Base-by-base conservation (phyloP, 2,329 filamentous ascomycete species). In the Aspergillus calidoustus region DNA sequence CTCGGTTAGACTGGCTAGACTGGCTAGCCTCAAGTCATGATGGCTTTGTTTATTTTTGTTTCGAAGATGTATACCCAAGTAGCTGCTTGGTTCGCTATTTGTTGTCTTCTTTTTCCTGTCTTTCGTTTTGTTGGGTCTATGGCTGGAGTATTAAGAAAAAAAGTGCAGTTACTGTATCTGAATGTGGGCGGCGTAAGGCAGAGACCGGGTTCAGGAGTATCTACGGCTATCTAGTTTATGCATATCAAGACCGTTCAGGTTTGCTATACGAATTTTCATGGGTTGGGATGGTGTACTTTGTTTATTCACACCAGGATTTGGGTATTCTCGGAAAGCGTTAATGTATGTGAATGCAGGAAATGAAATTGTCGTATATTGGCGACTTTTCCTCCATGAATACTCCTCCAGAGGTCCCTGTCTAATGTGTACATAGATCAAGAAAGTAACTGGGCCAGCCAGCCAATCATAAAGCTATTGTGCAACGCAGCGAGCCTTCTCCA, bases 161-260 rank as follows among this genome's bases (percentile, higher is more conserved):
- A 23, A 54, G 13, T 50, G 48, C 23, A 30, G 22, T 44, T 22
- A 28, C 25, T 28, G 25, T 28, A 31, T 41, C 34, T 41, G 41
- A 23, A 13, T 38, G 53, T 15, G 53, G 59, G 48, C 51, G 64
- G 64, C 60, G 64, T 64, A 58, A 30, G 47, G 38, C 46, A 28
- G 15, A 34, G 31, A 11, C 30, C 28, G 15, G 25, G 48, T 50
- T 19, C n/a, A 11, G 43, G 46, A 49, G 44, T 28, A 15, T 22
- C 8, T 22, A n/a, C 34, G 11, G 5, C 28, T 46, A 11, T 30
- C 7, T 25, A n/a, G 28, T 43, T 9, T 22, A 22, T 47, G 23
- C 49, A 28, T 30, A 17, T 44, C 28, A 43, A 41, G 34, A 15
- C 8, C 34, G 34, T 41, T 41, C 13, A 41, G 34, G 34, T 41